phyloP scores from a whole-genome alignment of 1,284 basidiomycete species.

The Trametes polyzona region DNA sequence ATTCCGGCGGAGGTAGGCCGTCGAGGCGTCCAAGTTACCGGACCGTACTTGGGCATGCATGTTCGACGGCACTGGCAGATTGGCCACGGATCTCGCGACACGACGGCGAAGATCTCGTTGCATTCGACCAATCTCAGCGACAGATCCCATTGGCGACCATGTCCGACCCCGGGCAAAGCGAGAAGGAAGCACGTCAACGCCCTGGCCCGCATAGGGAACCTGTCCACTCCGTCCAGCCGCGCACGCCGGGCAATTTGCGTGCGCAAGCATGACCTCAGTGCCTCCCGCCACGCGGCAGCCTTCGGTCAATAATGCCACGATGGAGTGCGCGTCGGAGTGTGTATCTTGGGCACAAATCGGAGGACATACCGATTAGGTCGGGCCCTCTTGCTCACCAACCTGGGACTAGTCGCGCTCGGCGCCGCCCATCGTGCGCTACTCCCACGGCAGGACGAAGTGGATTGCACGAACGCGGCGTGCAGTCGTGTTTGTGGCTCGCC shows the following conservation, averaged over 20 bases:
- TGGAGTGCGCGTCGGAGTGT: not conserved
- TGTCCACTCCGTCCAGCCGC: not conserved
- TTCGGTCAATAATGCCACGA: constrained; percentile 8
- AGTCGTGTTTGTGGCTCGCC: not conserved
- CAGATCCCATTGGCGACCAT: constrained; percentile 2
- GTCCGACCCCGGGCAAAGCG: constrained; percentile 3
- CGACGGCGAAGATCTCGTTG: constrained; percentile 14
- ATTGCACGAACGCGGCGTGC: not conserved
- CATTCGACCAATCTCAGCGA: constrained; percentile 14
- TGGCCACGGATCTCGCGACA: constrained; percentile 17
- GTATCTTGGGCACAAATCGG: constrained; percentile 17
- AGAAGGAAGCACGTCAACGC: constrained; percentile 6
- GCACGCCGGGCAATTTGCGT: not conserved
- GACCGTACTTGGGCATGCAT: constrained; percentile 1
- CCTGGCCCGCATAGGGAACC: constrained; percentile 1
- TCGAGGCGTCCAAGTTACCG: not conserved
- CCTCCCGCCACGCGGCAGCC: not conserved
- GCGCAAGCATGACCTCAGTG: constrained; percentile 7
- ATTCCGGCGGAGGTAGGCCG: constrained; percentile 6
- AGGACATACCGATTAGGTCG: constrained; percentile 18
- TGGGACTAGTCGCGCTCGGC: not conserved
- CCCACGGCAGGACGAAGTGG: not conserved
- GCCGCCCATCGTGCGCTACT: not conserved
- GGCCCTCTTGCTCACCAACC: not conserved
- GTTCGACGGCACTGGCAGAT: constrained; percentile 9